A percentile compares a stretch with the other conserved stretches of the same genome.
phyloP scores from a whole-genome alignment of 2,329 filamentous ascomycete genomes.

The Thelonectria olida region DNA sequence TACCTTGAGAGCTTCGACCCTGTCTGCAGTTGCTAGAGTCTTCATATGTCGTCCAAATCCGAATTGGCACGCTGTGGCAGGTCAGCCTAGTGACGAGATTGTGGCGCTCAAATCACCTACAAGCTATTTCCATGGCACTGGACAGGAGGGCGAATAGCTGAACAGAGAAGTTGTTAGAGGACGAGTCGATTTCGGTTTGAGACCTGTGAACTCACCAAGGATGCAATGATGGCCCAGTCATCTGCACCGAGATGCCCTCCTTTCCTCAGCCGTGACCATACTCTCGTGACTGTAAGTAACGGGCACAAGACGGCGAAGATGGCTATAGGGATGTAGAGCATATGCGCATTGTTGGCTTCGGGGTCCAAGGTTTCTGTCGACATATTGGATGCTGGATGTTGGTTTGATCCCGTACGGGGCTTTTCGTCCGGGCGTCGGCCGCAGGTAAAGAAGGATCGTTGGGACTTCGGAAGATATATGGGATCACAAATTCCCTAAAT shows the following conservation, averaged over 20 bases:
- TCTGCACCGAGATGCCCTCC: constrained; percentile 33
- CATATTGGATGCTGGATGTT: constrained; percentile 22
- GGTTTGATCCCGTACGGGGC: constrained; percentile 18
- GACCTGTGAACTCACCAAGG: constrained; percentile 24
- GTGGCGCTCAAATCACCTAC: constrained; percentile 1
- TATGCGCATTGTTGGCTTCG: constrained; percentile 33
- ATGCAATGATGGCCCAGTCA: constrained; percentile 33
- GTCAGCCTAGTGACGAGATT: neutral
- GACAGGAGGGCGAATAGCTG: constrained; percentile 26
- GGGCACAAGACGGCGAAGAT: constrained; percentile 37
- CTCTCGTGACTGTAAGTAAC: constrained; percentile 26
- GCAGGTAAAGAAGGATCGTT: constrained; percentile 17
- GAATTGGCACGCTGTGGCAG: constrained; percentile 33
- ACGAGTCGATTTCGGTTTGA: neutral
- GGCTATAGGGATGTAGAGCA: constrained; percentile 38
- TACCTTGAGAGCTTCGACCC: constrained; percentile 32
- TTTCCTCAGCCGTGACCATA: constrained; percentile 33
- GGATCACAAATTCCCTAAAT: constrained; percentile 5
- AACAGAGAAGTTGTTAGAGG: neutral
- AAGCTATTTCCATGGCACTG: constrained; percentile 28
- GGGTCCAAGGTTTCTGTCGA: constrained; percentile 14
- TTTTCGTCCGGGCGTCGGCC: constrained; percentile 20
- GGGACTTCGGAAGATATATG: constrained; percentile 29
- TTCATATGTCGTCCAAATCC: constrained; percentile 34
- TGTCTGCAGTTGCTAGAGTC: constrained; percentile 23